phyloP scores from a whole-genome alignment of 2,329 filamentous ascomycete genomes.

The Epichloe coenophiala region DNA sequence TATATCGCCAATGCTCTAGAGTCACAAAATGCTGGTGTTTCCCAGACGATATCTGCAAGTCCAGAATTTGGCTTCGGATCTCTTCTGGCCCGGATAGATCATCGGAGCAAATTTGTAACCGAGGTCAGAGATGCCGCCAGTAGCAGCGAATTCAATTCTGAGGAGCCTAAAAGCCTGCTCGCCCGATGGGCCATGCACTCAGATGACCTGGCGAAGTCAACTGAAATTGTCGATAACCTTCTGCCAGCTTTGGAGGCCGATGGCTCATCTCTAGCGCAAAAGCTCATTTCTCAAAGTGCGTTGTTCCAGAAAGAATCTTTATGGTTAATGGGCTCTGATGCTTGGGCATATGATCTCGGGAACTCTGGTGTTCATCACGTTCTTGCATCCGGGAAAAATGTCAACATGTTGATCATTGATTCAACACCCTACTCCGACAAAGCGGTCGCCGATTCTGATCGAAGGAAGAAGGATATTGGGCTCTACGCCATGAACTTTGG shows the following conservation, averaged over 20 bases:
- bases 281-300: constrained; percentile 62
- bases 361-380: constrained; percentile 98
- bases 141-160: constrained; percentile 63
- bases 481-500: constrained; percentile 99
- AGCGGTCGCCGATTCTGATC: constrained; percentile 64
- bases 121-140: constrained; percentile 70
- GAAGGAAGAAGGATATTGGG: constrained; percentile 97
- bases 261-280: constrained; percentile 58
- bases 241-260: constrained; percentile 69
- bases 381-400: constrained; percentile 88
- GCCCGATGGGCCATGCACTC: constrained; percentile 73
- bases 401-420: constrained; percentile 98
- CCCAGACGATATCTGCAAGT: constrained; percentile 61
- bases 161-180: constrained; percentile 63
- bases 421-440: constrained; percentile 92
- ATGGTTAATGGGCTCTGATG: constrained; percentile 92
- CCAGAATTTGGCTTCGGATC: constrained; percentile 95
- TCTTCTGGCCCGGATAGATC: constrained; percentile 80
- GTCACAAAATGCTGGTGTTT: constrained; percentile 68
- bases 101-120: constrained; percentile 62
- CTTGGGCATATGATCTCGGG: constrained; percentile 94
- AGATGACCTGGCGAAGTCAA: constrained; percentile 59
- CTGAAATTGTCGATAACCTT: constrained; percentile 66
- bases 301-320: constrained; percentile 89
- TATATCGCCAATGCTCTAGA: constrained; percentile 79